phyloP scores from a whole-genome alignment of 2,329 filamentous ascomycete species.

The Diplocarpon rosae region DNA sequence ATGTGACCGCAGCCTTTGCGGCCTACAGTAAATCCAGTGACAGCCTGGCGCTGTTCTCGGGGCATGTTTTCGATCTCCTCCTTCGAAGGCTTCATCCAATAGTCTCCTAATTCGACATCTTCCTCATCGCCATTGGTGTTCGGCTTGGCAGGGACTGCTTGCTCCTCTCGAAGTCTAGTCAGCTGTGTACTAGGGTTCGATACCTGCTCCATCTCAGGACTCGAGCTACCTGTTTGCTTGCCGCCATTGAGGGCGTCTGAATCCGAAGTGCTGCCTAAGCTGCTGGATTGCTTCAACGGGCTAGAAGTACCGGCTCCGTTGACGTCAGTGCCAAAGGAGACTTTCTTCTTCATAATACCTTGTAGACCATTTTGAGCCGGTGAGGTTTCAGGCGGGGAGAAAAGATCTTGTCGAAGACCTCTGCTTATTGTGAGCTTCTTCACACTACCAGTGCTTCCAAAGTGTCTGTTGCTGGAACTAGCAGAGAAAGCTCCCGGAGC shows the following conservation, averaged over 20 bases:
- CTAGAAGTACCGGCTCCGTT: constrained; percentile 31
- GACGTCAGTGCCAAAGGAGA: constrained; percentile 75
- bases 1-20: constrained; percentile 73
- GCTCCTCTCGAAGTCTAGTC: constrained; percentile 67
- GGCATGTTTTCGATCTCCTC: constrained; percentile 72
- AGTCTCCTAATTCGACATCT: constrained; percentile 48
- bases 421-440: constrained; percentile 93
- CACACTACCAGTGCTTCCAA: constrained; percentile 58
- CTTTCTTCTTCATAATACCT: constrained; percentile 60
- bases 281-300: constrained; percentile 30
- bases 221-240: constrained; percentile 35
- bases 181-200: constrained; percentile 57
- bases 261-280: constrained; percentile 14
- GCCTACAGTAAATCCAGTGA: constrained; percentile 70
- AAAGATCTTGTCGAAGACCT: constrained; percentile 64
- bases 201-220: constrained; percentile 58
- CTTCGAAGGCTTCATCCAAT: constrained; percentile 74
- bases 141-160: constrained; percentile 26
- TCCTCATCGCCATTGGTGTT: constrained; percentile 8
- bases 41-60: constrained; percentile 62
- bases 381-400: constrained; percentile 41
- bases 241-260: constrained; percentile 30
- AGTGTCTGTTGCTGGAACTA: constrained; percentile 50
- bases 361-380: constrained; percentile 31
- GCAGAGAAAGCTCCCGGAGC: constrained; percentile 76